phyloP scores from a whole-genome alignment of 129 eudicot genomes.

The Helianthus tuberosus region DNA sequence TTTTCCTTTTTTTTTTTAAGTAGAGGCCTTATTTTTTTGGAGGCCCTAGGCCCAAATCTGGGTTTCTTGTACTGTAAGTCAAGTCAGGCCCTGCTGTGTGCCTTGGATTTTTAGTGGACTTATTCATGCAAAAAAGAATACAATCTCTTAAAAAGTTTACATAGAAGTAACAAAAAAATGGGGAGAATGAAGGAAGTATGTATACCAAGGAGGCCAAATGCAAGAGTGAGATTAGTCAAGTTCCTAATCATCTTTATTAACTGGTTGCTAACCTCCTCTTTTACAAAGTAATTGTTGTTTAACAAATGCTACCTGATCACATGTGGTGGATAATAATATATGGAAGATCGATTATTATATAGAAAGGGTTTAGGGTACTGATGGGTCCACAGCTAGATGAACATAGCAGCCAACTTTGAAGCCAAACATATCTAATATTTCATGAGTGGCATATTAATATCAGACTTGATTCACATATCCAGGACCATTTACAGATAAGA shows the following conservation, averaged over 20 bases:
- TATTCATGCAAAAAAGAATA: neutral
- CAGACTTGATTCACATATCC: neutral
- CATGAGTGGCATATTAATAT: neutral
- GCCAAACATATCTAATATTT: conserved; percentile 20
- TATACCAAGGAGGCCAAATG: conserved; percentile 35
- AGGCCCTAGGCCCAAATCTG: no score
- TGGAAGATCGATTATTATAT: conserved; percentile 19
- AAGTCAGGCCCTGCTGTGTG: no score
- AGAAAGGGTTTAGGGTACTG: conserved; percentile 10
- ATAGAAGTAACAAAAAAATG: neutral
- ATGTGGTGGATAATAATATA: neutral
- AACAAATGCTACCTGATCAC: neutral
- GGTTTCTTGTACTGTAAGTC: no score
- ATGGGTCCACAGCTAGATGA: conserved; percentile 21
- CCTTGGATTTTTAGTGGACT: neutral
- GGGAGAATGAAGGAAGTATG: conserved; percentile 4
- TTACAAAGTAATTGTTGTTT: neutral
- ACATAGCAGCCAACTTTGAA: conserved; percentile 9
- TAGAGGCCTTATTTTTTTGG: no score
- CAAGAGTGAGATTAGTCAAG: conserved; percentile 32
- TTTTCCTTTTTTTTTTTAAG: no score
- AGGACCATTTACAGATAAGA: neutral
- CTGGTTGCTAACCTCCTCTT: neutral
- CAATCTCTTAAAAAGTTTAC: neutral
- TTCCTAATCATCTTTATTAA: conserved; percentile 17